Conservation (phyloP, 2,329 filamentous ascomycete species). For the Cladosporium sp. region DNA sequence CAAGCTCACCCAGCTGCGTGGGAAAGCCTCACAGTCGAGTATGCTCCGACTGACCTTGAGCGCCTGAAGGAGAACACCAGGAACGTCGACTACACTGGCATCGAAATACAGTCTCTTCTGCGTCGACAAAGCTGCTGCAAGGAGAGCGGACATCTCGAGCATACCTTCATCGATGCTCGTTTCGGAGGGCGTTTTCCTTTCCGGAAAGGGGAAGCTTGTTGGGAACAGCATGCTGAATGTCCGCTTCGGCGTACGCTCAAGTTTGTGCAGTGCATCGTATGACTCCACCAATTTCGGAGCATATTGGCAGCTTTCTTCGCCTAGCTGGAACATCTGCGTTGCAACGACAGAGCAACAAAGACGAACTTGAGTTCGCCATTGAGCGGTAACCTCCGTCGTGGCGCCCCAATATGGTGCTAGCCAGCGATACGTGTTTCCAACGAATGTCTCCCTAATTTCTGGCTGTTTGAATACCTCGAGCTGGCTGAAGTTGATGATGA, state of each 20-base stretch:
- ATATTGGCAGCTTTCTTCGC: conserved; percentile 81
- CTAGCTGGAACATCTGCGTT: conserved; percentile 75
- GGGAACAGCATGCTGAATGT: conserved; percentile 86
- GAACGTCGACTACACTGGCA: conserved; percentile 64
- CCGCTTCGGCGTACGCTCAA: conserved; percentile 59
- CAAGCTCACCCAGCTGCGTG: conserved; percentile 84
- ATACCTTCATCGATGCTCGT: conserved; percentile 70
- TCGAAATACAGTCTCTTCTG: conserved; percentile 37
- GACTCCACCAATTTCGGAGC: conserved; percentile 90
- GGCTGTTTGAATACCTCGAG: conserved; percentile 78
- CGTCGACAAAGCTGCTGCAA: conserved; percentile 62
- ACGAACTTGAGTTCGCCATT: conserved; percentile 91
- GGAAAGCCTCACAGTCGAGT: conserved; percentile 85
- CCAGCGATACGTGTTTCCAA: conserved; percentile 79
- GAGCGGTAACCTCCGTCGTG: conserved; percentile 70
- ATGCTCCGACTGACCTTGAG: conserved; percentile 88
- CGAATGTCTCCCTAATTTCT: conserved; percentile 63
- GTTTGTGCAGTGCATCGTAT: conserved; percentile 74
- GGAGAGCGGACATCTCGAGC: conserved; percentile 82
- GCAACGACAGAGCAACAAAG: conserved; percentile 91
- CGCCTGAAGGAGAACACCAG: conserved; percentile 73
- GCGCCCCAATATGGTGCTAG: conserved; percentile 91
- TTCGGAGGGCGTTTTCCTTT: conserved; percentile 62
- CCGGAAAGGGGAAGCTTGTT: conserved; percentile 83
- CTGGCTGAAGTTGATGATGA: conserved; percentile 89